Evolutionary conservation across 1,284 basidiomycete species (phyloP).

Genomic region (Trichosporon sp.): DNA sequence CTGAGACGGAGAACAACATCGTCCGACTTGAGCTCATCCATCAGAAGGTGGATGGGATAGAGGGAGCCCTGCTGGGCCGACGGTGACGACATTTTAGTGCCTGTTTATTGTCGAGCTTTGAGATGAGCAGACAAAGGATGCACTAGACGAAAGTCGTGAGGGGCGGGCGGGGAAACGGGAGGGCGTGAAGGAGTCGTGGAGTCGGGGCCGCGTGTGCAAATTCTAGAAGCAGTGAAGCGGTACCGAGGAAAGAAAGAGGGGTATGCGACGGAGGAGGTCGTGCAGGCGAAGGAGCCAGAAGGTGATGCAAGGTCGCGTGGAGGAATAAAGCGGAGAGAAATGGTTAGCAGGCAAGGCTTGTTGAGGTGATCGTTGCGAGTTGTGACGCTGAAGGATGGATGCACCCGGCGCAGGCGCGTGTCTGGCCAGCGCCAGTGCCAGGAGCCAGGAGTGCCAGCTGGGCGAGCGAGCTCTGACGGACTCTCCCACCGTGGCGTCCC

Average conservation of each 20-base stretch:
- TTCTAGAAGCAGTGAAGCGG: background rate
- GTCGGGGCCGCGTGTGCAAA: background rate
- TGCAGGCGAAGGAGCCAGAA: background rate
- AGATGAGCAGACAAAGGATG: background rate
- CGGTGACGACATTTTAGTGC: constrained; percentile 28
- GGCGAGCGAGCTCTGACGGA: background rate
- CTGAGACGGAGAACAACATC: constrained; percentile 91
- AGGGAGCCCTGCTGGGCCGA: constrained; percentile 26
- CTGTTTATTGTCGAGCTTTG: background rate
- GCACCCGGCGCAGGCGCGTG: constrained; percentile 1
- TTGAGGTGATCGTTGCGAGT: background rate
- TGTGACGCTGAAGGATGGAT: background rate
- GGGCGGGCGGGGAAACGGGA: background rate
- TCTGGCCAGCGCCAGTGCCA: background rate
- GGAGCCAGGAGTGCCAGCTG: background rate
- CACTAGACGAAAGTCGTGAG: background rate
- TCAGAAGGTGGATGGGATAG: constrained; percentile 48
- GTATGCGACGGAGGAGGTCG: background rate
- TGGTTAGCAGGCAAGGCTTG: background rate
- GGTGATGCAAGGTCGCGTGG: background rate
- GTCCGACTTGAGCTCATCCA: constrained; percentile 79
- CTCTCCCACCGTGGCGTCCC: constrained; percentile 1
- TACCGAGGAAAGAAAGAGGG: background rate
- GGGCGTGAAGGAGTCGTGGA: background rate
- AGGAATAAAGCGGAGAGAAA: background rate